A percentile compares a stretch with the other conserved stretches of the same genome.
phyloP scores from a whole-genome alignment of 2,329 filamentous ascomycete genomes.

The Diaporthe vexans region DNA sequence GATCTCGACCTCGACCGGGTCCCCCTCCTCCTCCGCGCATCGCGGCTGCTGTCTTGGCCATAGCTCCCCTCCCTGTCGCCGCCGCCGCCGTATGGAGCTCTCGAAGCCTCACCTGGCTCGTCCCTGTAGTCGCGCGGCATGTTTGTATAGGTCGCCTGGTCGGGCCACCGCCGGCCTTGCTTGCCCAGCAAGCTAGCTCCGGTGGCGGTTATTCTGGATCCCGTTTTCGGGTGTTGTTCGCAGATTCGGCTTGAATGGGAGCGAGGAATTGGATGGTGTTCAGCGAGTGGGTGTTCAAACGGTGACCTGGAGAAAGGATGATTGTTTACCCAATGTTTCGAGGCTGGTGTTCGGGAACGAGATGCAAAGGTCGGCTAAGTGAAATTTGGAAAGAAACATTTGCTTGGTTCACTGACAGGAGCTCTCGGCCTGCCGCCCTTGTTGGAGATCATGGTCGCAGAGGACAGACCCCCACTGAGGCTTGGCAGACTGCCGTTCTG shows the following conservation, averaged over 20 bases:
- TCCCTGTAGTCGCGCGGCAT: conserved; percentile 19
- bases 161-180: neutral
- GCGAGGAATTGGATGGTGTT: neutral
- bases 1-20: conserved; percentile 21
- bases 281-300: neutral
- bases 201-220: neutral
- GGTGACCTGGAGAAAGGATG: neutral
- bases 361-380: neutral
- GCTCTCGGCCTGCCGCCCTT: neutral
- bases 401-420: neutral
- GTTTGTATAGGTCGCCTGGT: too few relatives aligned
- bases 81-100: neutral
- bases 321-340: conserved; percentile 36
- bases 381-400: neutral
- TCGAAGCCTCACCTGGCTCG: neutral
- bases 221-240: neutral
- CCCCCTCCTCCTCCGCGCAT: neutral
- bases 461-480: neutral
- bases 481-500: neutral
- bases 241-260: neutral
- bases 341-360: neutral
- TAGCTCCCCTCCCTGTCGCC: neutral
- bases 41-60: neutral
- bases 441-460: neutral
- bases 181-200: neutral